Evolutionary conservation across 768 basidiomycete genomes (phyloP), one percentile per base, ranked within the genome.

Genomic region (Hericium alpestre): DNA sequence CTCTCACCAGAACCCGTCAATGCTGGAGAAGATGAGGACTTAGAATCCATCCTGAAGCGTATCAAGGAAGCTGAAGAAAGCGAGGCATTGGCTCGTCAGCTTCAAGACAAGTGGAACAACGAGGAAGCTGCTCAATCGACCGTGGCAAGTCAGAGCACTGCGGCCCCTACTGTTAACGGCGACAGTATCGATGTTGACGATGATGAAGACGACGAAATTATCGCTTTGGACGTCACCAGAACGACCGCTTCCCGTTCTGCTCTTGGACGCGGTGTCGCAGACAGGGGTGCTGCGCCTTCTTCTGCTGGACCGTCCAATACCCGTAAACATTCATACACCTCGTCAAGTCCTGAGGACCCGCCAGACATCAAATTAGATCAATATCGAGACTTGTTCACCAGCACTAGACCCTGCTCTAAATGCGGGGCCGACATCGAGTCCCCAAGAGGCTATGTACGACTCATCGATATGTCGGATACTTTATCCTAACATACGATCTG

Each of bases 61-160:
- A 76, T 76, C n/a, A 67, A 72, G 59, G 70, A 72, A 25, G 73
- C 74, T 43, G 74, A 77, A 63, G 72, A 72, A 54, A 75, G 71
- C 54, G 76, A 76, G 65, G 69, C 65, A 6, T 67, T 74, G 13
- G 75, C 74, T 0, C 65, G 56, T 46, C 61, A 65, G 38, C 62
- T 75, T 13, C 72, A 78, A 61, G 62, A 65, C 7, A 68, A 73
- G 41, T 66, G 61, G 62, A 65, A 63, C 58, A 47, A 41, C 48
- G 18, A 37, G 13, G 57, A 58, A 38, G 61, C 63, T 22, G 61
- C 49, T 20, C 49, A 51, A 51, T 9, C 9, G 49, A 23, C 20
- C 25, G 18, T 12, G 11, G 20, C 49, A 51, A 37, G 20, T 23
- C 32, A 32, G 32, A 32, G 32, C 32, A 32, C 8, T 32, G 9